Conservation (phyloP, 1,139 yeast genomes). For the Pichia terricola region DNA sequence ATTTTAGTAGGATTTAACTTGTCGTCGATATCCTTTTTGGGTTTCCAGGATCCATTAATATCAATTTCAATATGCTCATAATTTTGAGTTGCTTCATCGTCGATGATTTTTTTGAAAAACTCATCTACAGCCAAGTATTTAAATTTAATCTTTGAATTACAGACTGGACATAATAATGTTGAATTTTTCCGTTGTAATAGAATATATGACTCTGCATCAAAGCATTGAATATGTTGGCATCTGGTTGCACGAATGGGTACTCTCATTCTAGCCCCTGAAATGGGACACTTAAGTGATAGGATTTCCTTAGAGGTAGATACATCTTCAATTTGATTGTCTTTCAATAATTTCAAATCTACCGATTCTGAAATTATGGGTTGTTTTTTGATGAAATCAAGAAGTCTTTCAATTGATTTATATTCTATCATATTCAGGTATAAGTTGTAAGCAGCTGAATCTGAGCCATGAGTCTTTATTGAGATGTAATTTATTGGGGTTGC, state of each 20-base stretch:
- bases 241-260: conserved; percentile 49
- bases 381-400: conserved; percentile 17
- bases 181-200: conserved; percentile 54
- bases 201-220: conserved; percentile 54
- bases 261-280: conserved; percentile 51
- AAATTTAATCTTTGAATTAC: conserved; percentile 35
- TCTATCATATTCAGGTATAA: background rate
- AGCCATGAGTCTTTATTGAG: too few relatives aligned
- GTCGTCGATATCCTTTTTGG: too few relatives aligned
- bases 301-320: conserved; percentile 48
- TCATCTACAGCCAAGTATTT: conserved; percentile 54
- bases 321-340: conserved; percentile 31
- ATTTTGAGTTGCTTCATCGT: conserved; percentile 30
- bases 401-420: background rate
- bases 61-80: conserved; percentile 47
- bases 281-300: conserved; percentile 53
- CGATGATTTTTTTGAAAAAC: conserved; percentile 44
- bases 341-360: conserved; percentile 37
- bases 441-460: background rate
- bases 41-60: conserved; percentile 50
- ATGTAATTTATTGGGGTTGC: conserved; percentile 21
- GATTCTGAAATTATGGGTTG: conserved; percentile 39
- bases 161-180: conserved; percentile 63
- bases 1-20: too few relatives aligned
- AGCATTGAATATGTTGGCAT: conserved; percentile 65